These are phyloP conservation scores for Paramecium sexaurelia DNA, from an alignment of 73 alveolate species.

Conservation along the genomic window DNA sequence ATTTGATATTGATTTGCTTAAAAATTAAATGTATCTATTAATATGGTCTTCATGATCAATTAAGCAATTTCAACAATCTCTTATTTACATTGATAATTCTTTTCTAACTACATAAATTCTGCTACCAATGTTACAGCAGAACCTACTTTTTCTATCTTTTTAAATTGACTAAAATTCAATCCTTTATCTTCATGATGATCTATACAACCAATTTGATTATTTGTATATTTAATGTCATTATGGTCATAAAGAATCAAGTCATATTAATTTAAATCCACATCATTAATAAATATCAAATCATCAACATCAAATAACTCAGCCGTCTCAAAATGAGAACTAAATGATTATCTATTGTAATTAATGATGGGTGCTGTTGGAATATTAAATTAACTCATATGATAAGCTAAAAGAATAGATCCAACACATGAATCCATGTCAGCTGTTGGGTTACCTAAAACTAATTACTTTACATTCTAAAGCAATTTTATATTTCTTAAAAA, in stretches of 20 bases:
- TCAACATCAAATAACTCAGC: background rate
- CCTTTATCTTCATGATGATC: constrained; percentile 46
- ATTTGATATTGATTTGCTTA: background rate
- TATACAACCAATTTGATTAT: background rate
- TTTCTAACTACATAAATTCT: background rate
- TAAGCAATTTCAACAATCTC: background rate
- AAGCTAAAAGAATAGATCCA: background rate
- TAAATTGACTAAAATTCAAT: background rate
- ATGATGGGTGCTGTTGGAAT: background rate
- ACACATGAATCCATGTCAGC: constrained; percentile 45
- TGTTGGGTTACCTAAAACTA: constrained; percentile 30
- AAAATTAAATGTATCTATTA: constrained; percentile 20
- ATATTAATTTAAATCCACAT: background rate
- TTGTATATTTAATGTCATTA: constrained; percentile 16
- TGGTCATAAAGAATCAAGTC: constrained; percentile 23
- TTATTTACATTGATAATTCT: background rate
- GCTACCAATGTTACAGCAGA: background rate
- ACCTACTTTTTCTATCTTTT: background rate
- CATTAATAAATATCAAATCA: background rate
- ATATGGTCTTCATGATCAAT: constrained; percentile 24
- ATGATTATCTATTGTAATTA: background rate
- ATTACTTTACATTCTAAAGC: background rate
- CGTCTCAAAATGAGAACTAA: constrained; percentile 4
- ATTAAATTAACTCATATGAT: background rate
- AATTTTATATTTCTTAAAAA: background rate